Evolutionary conservation across 106 monocot genomes (phyloP), one percentile per base, ranked within the genome.

Genomic region (Alisma plantagoaquatica): DNA sequence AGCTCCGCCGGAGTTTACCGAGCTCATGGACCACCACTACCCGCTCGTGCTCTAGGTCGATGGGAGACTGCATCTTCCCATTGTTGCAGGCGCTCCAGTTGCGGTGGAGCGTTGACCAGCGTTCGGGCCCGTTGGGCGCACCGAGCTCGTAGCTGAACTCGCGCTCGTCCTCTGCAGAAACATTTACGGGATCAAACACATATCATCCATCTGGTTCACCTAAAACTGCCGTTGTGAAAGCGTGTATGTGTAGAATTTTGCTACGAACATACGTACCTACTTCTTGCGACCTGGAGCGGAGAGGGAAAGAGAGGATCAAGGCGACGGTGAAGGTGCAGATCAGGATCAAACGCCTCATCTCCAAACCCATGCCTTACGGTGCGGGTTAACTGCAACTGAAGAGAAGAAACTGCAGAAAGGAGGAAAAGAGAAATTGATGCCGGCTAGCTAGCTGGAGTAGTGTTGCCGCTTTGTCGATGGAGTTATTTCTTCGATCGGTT

Each of bases 61-160:
- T 89, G 3, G 88, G 88, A 0, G 88, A 89, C 44, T 89, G 88
- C 60, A 48, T 29, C 23, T 20, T 17, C 18, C 61, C 61, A 21
- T 31, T 49, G 49, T 17, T 16, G 33, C 88, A 89, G 0, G 12
- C 27, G 0, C 52, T 49, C 88, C 88, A 89, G 0, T 78, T 68
- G 45, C 53, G 21, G 46, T 79, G 75, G 18, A 83, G 18, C 30
- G 61, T 33, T 3, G 67, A 75, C 88, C 88, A 89, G 10, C 41
- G 32, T 31, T 64, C 56, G 0, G 88, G 88, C 18, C 83, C 88
- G 0, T 56, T 56, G 9, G 74, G 63, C 21, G 30, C 30, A 1
- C 60, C 83, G 1, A 8, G 0, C 3, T 35, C 41, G 0, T 62
- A 62, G 50, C 30, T 62, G 62, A 62, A 62, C 51, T 62, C 62